Evolutionary conservation across 1,284 basidiomycete species (phyloP).

Genomic region (Lentinula novae-zelandiae): DNA sequence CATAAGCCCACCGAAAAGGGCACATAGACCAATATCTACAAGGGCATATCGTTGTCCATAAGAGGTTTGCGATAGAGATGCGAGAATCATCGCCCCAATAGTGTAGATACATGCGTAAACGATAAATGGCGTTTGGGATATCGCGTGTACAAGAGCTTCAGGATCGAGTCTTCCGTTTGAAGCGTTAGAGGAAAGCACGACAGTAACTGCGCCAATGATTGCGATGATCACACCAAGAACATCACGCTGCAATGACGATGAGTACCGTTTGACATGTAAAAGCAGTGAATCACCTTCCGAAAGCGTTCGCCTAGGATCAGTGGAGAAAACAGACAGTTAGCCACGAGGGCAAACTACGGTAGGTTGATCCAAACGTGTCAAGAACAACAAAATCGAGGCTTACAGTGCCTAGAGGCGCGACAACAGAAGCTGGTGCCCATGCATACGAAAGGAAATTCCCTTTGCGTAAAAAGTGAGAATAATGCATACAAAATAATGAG

Average conservation of each 20-base stretch:
- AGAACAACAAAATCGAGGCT: constrained; percentile 25
- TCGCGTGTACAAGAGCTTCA: constrained; percentile 64
- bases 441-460: constrained; percentile 83
- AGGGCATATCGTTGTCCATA: constrained; percentile 71
- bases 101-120: constrained; percentile 68
- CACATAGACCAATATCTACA: constrained; percentile 87
- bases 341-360: constrained; percentile 79
- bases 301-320: constrained; percentile 80
- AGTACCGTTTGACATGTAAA: constrained; percentile 2
- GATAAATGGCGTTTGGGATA: constrained; percentile 70
- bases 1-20: constrained; percentile 66
- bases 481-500: constrained; percentile 42
- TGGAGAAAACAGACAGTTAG: constrained; percentile 94
- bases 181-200: constrained; percentile 81
- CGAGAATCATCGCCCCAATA: constrained; percentile 52
- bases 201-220: constrained; percentile 82
- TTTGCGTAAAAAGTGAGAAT: constrained; percentile 34
- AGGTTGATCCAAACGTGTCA: constrained; percentile 10
- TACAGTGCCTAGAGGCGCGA: constrained; percentile 94
- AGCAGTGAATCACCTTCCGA: constrained; percentile 46
- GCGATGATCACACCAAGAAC: constrained; percentile 85
- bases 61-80: constrained; percentile 54
- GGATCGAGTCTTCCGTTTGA: constrained; percentile 71
- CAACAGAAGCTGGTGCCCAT: constrained; percentile 64
- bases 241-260: constrained; percentile 51